Base-by-base conservation (phyloP, 2,329 filamentous ascomycete genomes). In the Calonectria ilicicola region DNA sequence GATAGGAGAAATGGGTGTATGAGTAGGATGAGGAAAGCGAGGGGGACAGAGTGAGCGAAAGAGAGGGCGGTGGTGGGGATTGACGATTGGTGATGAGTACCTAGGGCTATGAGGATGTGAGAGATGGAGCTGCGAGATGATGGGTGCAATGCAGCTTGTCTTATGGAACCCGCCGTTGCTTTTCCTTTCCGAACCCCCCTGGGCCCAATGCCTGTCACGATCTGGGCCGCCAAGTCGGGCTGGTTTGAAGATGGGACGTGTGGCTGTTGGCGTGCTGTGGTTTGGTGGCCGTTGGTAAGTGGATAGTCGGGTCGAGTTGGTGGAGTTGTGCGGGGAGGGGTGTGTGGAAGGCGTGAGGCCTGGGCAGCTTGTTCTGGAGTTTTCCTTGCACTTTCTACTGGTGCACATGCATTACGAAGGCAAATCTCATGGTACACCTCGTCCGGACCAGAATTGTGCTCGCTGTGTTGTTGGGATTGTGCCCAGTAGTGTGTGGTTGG, bases 61-160 rank as follows among this genome's bases (percentile, higher is more conserved):
- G 81, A 78, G 70, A 74, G 72, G 72, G 73, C 76, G 76, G 82
- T 83, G 83, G 53, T 62, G 62, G 67, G 38, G 71, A 38, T 53
- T 68, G 65, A 65, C 32, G 72, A 58, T 67, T 67, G 62, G 63
- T 49, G 67, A 66, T 65, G 63, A 65, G 46, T 21, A 60, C 17
- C 29, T 60, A 69, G 49, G 44, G 40, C 29, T 63, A 58, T 38
- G 27, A 44, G 65, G 70, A 69, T 47, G 66, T 23, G 32, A 60
- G 53, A 23, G 35, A 53, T 49, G 53, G 40, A 53, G 53, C 47
- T 51, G 60, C 47, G 38, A 53, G 49, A 29, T 40, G 49, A 29
- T 40, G 60, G 32, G 67, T 70, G 62, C 63, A 70, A 44, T 44
- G 46, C 69, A 64, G 46, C 69, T 71, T 63, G 53, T 63, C 69